These are phyloP conservation scores for Pichia phayaonensis DNA, from an alignment of 805 yeast genomes.

Conservation along the genomic window DNA sequence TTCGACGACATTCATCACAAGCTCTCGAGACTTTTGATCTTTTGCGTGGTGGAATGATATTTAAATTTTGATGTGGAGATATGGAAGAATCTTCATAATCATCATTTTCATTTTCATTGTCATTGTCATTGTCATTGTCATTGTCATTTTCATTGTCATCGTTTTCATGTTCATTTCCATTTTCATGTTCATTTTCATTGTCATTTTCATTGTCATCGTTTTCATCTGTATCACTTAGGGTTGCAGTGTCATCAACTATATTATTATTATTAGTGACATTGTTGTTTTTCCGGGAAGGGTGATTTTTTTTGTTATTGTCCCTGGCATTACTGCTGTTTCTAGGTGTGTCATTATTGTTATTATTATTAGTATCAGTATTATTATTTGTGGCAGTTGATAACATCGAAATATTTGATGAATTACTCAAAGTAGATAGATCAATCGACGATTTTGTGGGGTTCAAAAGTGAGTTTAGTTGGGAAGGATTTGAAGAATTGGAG, in stretches of 20 bases:
- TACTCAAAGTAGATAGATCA: background rate
- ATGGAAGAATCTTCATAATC: background rate
- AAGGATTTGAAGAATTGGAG: background rate
- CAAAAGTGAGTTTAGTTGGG: constrained; percentile 2
- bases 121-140: background rate
- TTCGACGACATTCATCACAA: constrained; percentile 72
- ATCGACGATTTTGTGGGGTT: constrained; percentile 8
- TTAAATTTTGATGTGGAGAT: background rate
- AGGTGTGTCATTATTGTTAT: background rate
- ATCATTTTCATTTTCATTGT: background rate
- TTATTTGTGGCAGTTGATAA: background rate
- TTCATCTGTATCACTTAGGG: too few species aligned
- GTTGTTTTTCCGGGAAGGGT: background rate
- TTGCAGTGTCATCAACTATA: background rate
- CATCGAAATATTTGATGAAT: background rate
- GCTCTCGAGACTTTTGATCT: constrained; percentile 72
- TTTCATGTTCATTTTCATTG: background rate
- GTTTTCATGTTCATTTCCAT: background rate
- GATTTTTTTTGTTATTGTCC: background rate
- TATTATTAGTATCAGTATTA: background rate
- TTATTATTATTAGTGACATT: background rate
- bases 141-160: background rate
- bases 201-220: background rate
- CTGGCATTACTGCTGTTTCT: background rate
- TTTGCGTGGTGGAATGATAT: constrained; percentile 35